phyloP scores from a whole-genome alignment of 495 filamentous ascomycete species.

The Xylaria castorea region DNA sequence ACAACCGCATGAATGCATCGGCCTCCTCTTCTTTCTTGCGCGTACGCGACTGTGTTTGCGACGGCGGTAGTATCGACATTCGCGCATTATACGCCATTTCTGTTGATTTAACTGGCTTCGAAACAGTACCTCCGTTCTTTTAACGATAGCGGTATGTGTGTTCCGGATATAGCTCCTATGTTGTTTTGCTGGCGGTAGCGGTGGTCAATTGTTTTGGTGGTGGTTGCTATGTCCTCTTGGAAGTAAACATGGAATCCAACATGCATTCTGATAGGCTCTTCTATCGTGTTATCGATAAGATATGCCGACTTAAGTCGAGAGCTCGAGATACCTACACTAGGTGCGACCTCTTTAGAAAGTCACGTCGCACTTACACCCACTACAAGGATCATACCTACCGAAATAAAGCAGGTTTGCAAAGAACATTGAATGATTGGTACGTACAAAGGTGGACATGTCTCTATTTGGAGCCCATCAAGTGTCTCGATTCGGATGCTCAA shows the following conservation, averaged over 20 bases:
- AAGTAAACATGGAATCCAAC: slow-evolving; percentile 31
- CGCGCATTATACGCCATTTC: slow-evolving; percentile 75
- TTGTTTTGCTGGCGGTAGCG: background rate
- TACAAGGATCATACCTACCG: background rate
- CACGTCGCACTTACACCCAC: background rate
- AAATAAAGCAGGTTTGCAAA: background rate
- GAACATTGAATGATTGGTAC: background rate
- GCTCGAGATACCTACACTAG: too few species aligned
- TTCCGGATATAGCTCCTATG: background rate
- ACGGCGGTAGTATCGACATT: slow-evolving; percentile 70
- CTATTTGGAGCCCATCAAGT: background rate
- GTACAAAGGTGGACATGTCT: background rate
- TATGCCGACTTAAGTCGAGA: background rate
- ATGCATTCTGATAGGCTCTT: slow-evolving; percentile 21
- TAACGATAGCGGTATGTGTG: background rate
- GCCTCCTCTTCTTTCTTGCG: slow-evolving; percentile 79
- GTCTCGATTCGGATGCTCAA: background rate
- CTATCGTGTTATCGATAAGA: slow-evolving; percentile 22
- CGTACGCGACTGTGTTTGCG: slow-evolving; percentile 65
- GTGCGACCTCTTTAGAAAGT: background rate
- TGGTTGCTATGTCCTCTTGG: slow-evolving; percentile 15
- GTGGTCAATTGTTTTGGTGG: slow-evolving; percentile 25
- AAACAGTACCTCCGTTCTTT: background rate
- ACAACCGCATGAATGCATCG: slow-evolving; percentile 87
- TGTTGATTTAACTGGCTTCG: background rate